phyloP scores from a whole-genome alignment of 2,329 filamentous ascomycete species.

The Xylaria sp. region DNA sequence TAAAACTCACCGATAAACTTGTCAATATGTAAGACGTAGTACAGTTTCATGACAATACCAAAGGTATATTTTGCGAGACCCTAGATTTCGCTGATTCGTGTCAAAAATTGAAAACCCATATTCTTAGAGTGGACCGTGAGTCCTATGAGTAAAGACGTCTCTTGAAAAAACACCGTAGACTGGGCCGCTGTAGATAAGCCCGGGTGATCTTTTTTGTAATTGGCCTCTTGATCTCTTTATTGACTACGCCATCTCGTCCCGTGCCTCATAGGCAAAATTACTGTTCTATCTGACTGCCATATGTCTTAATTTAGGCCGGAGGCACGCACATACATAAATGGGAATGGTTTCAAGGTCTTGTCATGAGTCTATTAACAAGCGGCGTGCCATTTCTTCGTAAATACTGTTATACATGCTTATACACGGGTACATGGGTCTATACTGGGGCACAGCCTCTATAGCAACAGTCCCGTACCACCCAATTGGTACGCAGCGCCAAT shows the following conservation, averaged over 20 bases:
- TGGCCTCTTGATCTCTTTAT: background rate
- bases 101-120: too few species aligned
- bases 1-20: too few species aligned
- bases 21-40: too few species aligned
- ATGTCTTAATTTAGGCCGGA: background rate
- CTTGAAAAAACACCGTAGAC: too few species aligned
- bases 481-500: slow-evolving; percentile 22
- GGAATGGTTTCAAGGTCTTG: background rate
- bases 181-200: background rate
- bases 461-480: background rate
- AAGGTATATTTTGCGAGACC: too few species aligned
- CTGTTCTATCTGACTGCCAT: too few species aligned
- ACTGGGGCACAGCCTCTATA: slow-evolving; percentile 12
- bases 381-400: slow-evolving; percentile 32
- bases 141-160: too few species aligned
- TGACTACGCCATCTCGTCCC: background rate
- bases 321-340: background rate
- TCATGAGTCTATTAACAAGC: slow-evolving; percentile 15
- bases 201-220: background rate
- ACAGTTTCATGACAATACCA: too few species aligned
- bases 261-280: too few species aligned
- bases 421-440: slow-evolving; percentile 24
- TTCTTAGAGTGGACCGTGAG: too few species aligned
- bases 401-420: slow-evolving; percentile 36
- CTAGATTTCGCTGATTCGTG: too few species aligned